Base-by-base conservation (phyloP, 1,284 basidiomycete species). In the Pascua sp. region DNA sequence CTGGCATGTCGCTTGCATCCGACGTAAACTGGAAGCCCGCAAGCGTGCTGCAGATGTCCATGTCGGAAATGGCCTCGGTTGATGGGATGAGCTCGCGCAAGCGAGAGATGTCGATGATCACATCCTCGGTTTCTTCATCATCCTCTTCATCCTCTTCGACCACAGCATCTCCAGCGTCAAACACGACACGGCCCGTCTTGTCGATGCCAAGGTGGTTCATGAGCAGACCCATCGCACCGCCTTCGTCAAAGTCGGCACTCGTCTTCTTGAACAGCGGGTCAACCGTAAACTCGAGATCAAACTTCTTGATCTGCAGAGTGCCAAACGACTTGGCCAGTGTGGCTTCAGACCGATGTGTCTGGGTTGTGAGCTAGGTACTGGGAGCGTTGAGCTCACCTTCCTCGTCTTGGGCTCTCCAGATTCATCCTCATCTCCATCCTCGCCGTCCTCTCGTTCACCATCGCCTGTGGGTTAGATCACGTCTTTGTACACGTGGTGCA, bases 241-340 rank as follows among this genome's bases (percentile, higher is more conserved):
- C 96, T 76, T 98, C 96, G 74, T 98, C 95, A 73, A 98, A 98
- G 73, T 98, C 96, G 17, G 91, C 96, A 63, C 88, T 93, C 0
- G 96, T 98, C 81, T 98, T 98, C 77, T 87, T 90, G 81, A 98
- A 98, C 37, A 98, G 80, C 2, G 95, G 96, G 72, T 98, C 95
- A 42, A 98, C 92, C 46, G 86, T 89, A 77, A 97, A 97, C 72
- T 98, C 96, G 37, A 95, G 83, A 62, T 96, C 92, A 46, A 91
- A 82, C 72, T 95, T 96, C 82, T 98, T 97, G 78, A 86, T 88
- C 66, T 87, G 85, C 38, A 98, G 82, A 61, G 92, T 87, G 5
- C 84, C 78, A 32, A 86, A 85, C 61, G 87, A 87, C 73, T 93
- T 93, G 53, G 88, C 92, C 8, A 97, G 82, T 0, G 92, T 94